Percentiles rank a stretch among this genome's conserved stretches.
These are phyloP conservation scores for Lactarius sanguifluus DNA, from an alignment of 768 basidiomycete genomes.

Conservation along the genomic window DNA sequence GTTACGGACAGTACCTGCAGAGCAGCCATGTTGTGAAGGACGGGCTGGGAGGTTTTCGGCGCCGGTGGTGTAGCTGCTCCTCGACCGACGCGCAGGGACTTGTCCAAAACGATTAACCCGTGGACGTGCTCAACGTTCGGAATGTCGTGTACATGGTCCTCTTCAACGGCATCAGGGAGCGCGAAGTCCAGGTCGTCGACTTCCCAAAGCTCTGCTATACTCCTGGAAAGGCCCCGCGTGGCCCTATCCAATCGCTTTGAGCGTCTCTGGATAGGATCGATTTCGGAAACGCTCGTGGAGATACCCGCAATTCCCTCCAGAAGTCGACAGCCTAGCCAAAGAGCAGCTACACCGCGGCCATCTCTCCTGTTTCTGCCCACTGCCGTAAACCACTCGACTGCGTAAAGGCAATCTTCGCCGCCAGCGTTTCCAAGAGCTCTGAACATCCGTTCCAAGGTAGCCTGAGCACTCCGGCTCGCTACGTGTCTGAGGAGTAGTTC, in stretches of 20 bases:
- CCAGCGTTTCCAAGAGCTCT: conserved; percentile 65
- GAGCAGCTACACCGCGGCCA: conserved; percentile 58
- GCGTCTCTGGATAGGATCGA: conserved; percentile 20
- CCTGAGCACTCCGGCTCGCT: conserved; percentile 49
- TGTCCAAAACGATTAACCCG: conserved; percentile 25
- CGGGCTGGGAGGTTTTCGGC: conserved; percentile 45
- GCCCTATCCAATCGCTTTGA: conserved; percentile 63
- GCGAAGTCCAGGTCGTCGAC: conserved; percentile 32
- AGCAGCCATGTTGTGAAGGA: conserved; percentile 67
- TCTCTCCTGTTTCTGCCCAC: conserved; percentile 48
- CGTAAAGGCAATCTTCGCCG: conserved; percentile 66
- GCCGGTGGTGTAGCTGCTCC: conserved; percentile 34
- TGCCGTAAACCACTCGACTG: conserved; percentile 81
- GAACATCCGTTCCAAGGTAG: conserved; percentile 69
- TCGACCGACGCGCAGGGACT: conserved; percentile 45
- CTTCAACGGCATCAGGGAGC: conserved; percentile 34
- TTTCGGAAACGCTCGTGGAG: conserved; percentile 40
- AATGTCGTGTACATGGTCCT: conserved; percentile 15
- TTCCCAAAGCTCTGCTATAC: conserved; percentile 74
- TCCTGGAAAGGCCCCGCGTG: conserved; percentile 59
- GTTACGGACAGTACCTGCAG: conserved; percentile 74
- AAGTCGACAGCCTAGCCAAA: conserved; percentile 81
- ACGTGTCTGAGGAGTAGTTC: conserved; percentile 57
- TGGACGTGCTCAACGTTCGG: conserved; percentile 18
- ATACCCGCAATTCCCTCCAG: conserved; percentile 68